phyloP scores from a whole-genome alignment of 306 rosid species.

The Vachellia collinsii region DNA sequence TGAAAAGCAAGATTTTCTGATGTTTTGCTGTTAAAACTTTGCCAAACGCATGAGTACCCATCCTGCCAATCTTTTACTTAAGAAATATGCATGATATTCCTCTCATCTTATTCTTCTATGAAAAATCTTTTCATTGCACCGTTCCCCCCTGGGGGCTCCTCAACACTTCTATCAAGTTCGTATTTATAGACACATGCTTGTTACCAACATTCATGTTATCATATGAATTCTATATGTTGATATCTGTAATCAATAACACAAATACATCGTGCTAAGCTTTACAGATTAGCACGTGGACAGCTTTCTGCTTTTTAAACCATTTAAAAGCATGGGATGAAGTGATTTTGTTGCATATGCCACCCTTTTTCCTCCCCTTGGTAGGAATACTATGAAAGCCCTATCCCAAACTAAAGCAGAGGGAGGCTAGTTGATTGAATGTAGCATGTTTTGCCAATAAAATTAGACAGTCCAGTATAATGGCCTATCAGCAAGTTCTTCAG shows the following conservation, averaged over 20 bases:
- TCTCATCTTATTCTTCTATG: not conserved
- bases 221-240: not conserved
- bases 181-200: not conserved
- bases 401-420: not conserved
- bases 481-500: not conserved
- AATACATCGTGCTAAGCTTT: not conserved
- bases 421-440: not conserved
- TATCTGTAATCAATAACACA: not conserved
- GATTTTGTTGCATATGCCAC: not conserved
- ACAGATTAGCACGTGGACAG: not conserved
- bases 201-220: not conserved
- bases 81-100: not conserved
- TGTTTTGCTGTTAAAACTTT: not conserved
- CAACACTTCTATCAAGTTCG: not conserved
- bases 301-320: not conserved
- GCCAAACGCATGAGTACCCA: not conserved
- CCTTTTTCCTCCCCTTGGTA: not conserved
- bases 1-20: not conserved
- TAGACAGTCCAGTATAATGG: not conserved
- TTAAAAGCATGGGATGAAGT: not conserved
- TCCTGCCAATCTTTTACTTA: not conserved
- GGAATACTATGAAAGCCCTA: not conserved
- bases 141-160: too few relatives aligned
- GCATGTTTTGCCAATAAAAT: not conserved
- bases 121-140: not conserved